Evolutionary conservation across 163 green algal genomes (phyloP).

Genomic region (Chlamydomonas reinhardtii): DNA sequence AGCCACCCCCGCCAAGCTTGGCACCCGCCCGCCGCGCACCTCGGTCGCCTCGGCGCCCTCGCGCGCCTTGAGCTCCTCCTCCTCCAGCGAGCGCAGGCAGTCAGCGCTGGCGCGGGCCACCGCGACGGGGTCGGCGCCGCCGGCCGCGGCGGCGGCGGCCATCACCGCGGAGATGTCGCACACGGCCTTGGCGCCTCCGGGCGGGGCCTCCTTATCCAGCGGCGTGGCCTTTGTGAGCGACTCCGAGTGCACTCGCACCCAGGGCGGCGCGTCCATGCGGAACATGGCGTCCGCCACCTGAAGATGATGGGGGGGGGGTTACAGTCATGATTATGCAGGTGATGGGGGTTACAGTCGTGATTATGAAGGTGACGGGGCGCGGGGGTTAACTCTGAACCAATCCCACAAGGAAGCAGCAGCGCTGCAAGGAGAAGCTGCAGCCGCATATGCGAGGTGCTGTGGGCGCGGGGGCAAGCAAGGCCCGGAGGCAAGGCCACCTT

Average conservation of each 20-base stretch:
- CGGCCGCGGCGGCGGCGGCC: constrained; percentile 13
- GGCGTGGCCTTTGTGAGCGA: neutral
- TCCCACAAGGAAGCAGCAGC: no score
- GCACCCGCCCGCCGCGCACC: neutral
- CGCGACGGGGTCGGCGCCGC: neutral
- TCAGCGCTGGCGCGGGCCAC: neutral
- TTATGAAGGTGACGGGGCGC: no score
- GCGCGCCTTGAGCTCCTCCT: neutral
- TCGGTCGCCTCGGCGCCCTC: neutral
- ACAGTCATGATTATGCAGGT: no score
- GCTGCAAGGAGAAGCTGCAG: no score
- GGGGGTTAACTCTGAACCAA: no score
- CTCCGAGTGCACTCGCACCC: constrained; percentile 26
- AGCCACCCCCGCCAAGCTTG: no score
- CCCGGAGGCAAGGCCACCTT: no score
- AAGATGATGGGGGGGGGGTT: no score
- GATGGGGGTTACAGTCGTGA: no score
- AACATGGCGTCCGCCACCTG: constrained; percentile 31
- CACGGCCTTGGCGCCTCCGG: neutral
- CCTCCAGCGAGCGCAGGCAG: neutral
- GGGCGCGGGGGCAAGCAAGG: no score
- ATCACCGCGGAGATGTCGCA: neutral
- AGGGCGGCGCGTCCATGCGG: constrained; percentile 36
- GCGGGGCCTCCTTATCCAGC: neutral
- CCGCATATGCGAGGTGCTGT: no score